Conservation (phyloP, 1,284 basidiomycete species). For the Sanghuangporus sanghuang region DNA sequence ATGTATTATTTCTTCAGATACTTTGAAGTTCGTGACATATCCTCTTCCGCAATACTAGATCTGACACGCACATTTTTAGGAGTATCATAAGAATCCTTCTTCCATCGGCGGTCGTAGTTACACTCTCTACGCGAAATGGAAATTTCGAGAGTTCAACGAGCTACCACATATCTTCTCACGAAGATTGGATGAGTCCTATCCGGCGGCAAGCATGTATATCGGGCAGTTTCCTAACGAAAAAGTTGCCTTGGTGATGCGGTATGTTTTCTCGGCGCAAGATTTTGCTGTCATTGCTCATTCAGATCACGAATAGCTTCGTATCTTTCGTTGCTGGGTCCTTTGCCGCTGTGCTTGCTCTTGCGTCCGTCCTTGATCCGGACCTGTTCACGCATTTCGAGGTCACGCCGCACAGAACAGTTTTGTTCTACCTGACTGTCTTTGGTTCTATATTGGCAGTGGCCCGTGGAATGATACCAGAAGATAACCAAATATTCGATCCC, state of each 20-base stretch:
- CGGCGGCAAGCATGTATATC: constrained; percentile 89
- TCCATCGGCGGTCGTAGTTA: constrained; percentile 90
- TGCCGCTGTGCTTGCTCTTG: constrained; percentile 87
- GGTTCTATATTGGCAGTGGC: constrained; percentile 85
- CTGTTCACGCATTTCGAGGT: constrained; percentile 93
- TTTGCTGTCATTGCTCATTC: not conserved
- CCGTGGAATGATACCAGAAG: constrained; percentile 93
- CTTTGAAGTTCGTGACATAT: constrained; percentile 70
- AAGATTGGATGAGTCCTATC: constrained; percentile 84
- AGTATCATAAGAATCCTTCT: constrained; percentile 98
- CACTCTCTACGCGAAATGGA: constrained; percentile 95
- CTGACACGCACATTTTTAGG: constrained; percentile 35
- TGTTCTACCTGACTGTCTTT: constrained; percentile 92
- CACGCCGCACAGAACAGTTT: constrained; percentile 84
- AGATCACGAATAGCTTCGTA: constrained; percentile 61
- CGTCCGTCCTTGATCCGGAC: constrained; percentile 89
- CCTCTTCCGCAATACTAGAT: not conserved
- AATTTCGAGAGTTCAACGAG: constrained; percentile 99
- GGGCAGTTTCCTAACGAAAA: constrained; percentile 97
- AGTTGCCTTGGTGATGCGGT: constrained; percentile 85
- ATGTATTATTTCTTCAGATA: constrained; percentile 99
- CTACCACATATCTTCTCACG: constrained; percentile 89
- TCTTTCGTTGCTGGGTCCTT: constrained; percentile 96
- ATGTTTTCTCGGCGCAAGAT: constrained; percentile 23
- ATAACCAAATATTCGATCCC: constrained; percentile 90